A percentile compares a stretch with the other conserved stretches of the same genome.
Conservation (phyloP, 2,329 filamentous ascomycete species). For the Pseudogymnoascus sp. region DNA sequence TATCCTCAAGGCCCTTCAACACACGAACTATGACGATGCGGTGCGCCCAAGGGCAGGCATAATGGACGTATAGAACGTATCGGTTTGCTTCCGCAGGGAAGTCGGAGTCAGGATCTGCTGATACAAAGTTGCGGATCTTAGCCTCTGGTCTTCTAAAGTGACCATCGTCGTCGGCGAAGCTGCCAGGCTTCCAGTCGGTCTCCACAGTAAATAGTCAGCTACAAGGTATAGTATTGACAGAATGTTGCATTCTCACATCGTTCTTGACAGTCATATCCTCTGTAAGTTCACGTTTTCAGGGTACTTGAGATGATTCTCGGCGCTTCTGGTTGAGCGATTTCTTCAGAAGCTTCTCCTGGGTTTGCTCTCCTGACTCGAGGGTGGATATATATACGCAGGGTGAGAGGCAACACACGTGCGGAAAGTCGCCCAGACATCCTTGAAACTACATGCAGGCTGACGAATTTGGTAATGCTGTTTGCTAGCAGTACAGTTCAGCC, state of each 20-base stretch:
- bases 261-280: neutral
- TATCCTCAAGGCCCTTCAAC: slow-evolving; percentile 65
- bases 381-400: neutral
- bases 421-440: neutral
- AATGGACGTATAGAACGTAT: slow-evolving; percentile 40
- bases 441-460: neutral
- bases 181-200: neutral
- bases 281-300: neutral
- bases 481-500: neutral
- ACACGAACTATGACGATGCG: slow-evolving; percentile 64
- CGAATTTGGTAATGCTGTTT: neutral
- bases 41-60: slow-evolving; percentile 46
- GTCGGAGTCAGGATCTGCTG: slow-evolving; percentile 22
- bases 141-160: slow-evolving; percentile 84
- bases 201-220: neutral
- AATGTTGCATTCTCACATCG: neutral
- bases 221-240: neutral
- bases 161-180: slow-evolving; percentile 62
- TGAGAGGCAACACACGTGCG: neutral
- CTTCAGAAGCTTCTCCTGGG: neutral
- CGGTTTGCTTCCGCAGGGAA: slow-evolving; percentile 61
- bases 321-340: neutral
- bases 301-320: neutral
- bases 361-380: neutral
- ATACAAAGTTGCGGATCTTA: slow-evolving; percentile 62